phyloP scores from a whole-genome alignment of 257 asterid genomes.

The Fraxinus anomala region DNA sequence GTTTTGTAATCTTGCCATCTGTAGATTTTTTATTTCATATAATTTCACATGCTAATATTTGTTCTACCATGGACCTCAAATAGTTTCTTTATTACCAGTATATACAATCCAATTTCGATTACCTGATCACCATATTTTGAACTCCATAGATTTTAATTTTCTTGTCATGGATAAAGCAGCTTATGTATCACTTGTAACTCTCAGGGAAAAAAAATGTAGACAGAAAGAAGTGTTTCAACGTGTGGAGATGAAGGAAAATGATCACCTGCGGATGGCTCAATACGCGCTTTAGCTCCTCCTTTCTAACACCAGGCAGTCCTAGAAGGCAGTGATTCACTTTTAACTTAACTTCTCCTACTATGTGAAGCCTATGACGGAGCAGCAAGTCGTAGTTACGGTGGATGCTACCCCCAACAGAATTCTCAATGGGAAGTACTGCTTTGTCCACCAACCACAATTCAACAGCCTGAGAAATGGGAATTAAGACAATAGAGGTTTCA shows the following conservation, averaged over 20 bases:
- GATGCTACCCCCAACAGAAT: conserved; percentile 94
- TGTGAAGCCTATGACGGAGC: conserved; percentile 87
- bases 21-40: conserved; percentile 4
- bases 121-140: neutral
- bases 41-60: neutral
- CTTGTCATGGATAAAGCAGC: conserved; percentile 11
- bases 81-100: neutral
- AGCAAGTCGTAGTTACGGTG: conserved; percentile 89
- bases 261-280: conserved; percentile 95
- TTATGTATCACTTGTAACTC: neutral
- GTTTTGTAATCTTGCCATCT: conserved; percentile 3
- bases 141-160: neutral
- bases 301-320: conserved; percentile 79
- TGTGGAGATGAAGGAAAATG: conserved; percentile 16
- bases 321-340: conserved; percentile 82
- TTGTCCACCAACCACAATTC: conserved; percentile 95
- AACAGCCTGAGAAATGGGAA: conserved; percentile 67
- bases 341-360: conserved; percentile 90
- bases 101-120: neutral
- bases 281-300: conserved; percentile 72
- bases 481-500: conserved; percentile 18
- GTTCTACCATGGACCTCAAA: neutral
- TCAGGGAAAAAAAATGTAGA: neutral
- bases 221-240: neutral
- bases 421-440: conserved; percentile 93